Evolutionary conservation across 2,329 filamentous ascomycete genomes (phyloP), one percentile per base, ranked within the genome.

Genomic region (Trichocomaceae sp.): DNA sequence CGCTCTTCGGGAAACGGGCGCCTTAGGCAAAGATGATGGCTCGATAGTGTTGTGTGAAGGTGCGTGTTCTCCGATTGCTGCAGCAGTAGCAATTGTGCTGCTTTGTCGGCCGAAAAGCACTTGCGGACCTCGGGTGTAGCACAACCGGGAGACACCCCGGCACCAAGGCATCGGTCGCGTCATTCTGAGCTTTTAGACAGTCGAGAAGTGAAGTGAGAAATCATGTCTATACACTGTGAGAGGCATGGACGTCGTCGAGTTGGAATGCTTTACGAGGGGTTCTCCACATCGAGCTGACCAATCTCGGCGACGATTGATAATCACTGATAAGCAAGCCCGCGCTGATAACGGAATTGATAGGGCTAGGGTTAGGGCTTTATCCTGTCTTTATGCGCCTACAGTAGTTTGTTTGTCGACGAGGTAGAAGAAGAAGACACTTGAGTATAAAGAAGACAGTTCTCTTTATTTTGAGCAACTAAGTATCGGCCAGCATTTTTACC

Each of bases 401-500:
- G n/a, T n/a, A n/a, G n/a, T n/a, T n/a, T n/a, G n/a, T n/a, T n/a
- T n/a, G n/a, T n/a, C n/a, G n/a, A n/a, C n/a, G n/a, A n/a, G n/a
- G n/a, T 29, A 8, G 26, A 8, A 6, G 26, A 29, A 8, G 8
- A 29, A 8, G 26, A 29, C 26, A 29, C 10, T 8, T 29, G 26
- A 2, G 10, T 29, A 2, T 5, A 29, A 29, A 29, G 26, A 29
- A 5, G 8, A 29, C 8, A 29, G 2, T 29, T 9, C 7, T 29
- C 26, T 2, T 29, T 9, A 10, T 6, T 10, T 29, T 10, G 2
- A 5, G 37, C 37, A 19, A 39, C 37, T 41, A 41, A 41, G 5
- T 39, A 39, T 17, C 35, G 3, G 59, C 57, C 17, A 73, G 59
- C 61, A 78, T 66, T 64, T 76, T 79, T 58, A 71, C 68, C 35